Percentiles rank a stretch among this genome's conserved stretches.
Evolutionary conservation across 2,329 filamentous ascomycete genomes (phyloP).

Genomic region (Thielaviopsis ethacetica): DNA sequence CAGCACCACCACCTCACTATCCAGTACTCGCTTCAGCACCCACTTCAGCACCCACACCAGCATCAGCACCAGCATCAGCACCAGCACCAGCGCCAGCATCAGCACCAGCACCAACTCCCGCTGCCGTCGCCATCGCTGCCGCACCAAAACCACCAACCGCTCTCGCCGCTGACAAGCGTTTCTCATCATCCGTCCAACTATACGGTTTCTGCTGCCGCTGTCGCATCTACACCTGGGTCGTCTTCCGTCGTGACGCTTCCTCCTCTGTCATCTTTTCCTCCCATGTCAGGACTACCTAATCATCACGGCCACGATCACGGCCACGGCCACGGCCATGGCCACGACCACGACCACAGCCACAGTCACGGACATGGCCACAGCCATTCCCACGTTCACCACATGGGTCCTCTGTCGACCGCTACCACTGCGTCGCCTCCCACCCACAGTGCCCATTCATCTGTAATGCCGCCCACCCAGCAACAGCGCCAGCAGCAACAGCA

Average conservation of each 20-base stretch:
- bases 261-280: conserved; percentile 17
- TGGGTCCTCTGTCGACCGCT: background rate
- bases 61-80: conserved; percentile 1
- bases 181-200: conserved; percentile 1
- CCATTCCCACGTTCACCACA: background rate
- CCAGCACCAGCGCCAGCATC: background rate
- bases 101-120: conserved; percentile 1
- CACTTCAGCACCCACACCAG: conserved; percentile 1
- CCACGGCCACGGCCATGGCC: background rate
- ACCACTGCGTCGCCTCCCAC: conserved; percentile 7
- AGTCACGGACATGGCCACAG: background rate
- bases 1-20: conserved; percentile 15
- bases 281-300: conserved; percentile 6
- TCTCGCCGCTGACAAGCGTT: background rate
- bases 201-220: background rate
- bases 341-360: background rate
- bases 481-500: conserved; percentile 18
- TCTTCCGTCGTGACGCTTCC: conserved; percentile 23
- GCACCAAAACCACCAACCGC: conserved; percentile 1
- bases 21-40: conserved; percentile 3
- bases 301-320: background rate
- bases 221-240: conserved; percentile 20
- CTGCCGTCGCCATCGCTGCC: conserved; percentile 3
- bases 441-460: conserved; percentile 1
- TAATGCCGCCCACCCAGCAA: conserved; percentile 10